These are phyloP conservation scores for Zymoseptoria pseudotritici DNA, from an alignment of 2,329 filamentous ascomycete genomes.

Conservation along the genomic window DNA sequence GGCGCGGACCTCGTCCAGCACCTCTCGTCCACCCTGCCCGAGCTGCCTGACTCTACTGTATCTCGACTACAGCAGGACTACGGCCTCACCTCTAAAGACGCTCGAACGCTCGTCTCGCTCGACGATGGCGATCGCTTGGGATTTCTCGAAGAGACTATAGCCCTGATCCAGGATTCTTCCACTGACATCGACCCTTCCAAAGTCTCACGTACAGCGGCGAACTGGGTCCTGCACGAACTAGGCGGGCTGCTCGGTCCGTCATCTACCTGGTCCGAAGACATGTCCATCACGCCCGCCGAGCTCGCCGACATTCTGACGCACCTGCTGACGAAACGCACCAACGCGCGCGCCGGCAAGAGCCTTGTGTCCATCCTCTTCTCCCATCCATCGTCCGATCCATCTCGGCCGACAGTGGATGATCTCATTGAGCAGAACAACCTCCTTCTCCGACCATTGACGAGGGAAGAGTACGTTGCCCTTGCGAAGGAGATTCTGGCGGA, in stretches of 20 bases:
- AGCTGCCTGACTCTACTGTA: constrained; percentile 58
- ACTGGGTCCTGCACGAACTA: constrained; percentile 52
- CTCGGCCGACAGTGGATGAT: constrained; percentile 37
- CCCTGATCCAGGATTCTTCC: constrained; percentile 33
- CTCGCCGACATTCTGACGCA: constrained; percentile 39
- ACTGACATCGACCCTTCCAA: constrained; percentile 17
- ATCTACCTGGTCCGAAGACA: constrained; percentile 32
- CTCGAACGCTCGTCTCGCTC: constrained; percentile 66
- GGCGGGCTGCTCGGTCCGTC: constrained; percentile 39
- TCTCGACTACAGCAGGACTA: constrained; percentile 53
- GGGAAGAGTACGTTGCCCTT: constrained; percentile 48
- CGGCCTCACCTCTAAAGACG: constrained; percentile 71
- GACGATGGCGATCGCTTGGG: constrained; percentile 74
- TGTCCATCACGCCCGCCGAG: constrained; percentile 32
- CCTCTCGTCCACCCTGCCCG: constrained; percentile 57
- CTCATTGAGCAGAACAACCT: constrained; percentile 53
- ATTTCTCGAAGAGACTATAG: constrained; percentile 67
- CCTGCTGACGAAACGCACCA: constrained; percentile 39
- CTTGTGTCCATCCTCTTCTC: constrained; percentile 49
- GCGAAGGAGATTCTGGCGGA: constrained; percentile 47
- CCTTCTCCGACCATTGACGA: constrained; percentile 47
- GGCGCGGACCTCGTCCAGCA: constrained; percentile 59
- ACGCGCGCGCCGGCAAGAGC: constrained; percentile 52
- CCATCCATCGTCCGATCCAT: neutral
- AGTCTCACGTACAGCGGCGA: constrained; percentile 47